These are phyloP conservation scores for Solanum chacoense DNA, from an alignment of 305 asterid species.

Conservation along the genomic window DNA sequence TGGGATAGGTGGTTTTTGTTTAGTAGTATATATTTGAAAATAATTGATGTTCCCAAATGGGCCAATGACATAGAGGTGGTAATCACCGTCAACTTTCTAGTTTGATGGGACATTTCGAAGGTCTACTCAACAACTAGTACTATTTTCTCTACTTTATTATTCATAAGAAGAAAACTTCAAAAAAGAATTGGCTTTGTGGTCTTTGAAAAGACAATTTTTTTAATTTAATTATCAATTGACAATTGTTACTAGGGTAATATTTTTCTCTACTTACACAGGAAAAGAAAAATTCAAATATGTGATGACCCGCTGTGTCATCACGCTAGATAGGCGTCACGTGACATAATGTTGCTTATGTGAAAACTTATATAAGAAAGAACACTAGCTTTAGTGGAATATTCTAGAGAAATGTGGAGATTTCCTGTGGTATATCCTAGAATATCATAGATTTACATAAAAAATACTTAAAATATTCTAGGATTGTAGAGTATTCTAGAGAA, in stretches of 20 bases:
- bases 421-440: fast-evolving
- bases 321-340: not conserved
- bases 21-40: not conserved
- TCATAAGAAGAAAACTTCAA: not conserved
- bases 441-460: not conserved
- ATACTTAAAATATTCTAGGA: too few relatives aligned
- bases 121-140: not conserved
- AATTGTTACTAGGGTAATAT: not conserved
- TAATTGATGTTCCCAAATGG: not conserved
- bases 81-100: conserved; percentile 4
- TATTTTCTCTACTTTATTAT: not conserved
- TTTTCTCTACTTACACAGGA: not conserved
- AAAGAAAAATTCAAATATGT: not conserved
- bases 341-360: too few relatives aligned
- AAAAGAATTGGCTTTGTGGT: not conserved
- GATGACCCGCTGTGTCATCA: too few relatives aligned
- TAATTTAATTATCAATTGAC: not conserved
- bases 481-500: not conserved
- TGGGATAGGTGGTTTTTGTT: not conserved
- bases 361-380: too few relatives aligned
- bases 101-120: conserved; percentile 8
- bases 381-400: too few relatives aligned
- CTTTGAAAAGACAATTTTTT: not conserved
- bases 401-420: not conserved
- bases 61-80: not conserved